These are phyloP conservation scores for Colletotrichum sp. DNA, from an alignment of 2,329 filamentous ascomycete genomes.

Conservation along the genomic window DNA sequence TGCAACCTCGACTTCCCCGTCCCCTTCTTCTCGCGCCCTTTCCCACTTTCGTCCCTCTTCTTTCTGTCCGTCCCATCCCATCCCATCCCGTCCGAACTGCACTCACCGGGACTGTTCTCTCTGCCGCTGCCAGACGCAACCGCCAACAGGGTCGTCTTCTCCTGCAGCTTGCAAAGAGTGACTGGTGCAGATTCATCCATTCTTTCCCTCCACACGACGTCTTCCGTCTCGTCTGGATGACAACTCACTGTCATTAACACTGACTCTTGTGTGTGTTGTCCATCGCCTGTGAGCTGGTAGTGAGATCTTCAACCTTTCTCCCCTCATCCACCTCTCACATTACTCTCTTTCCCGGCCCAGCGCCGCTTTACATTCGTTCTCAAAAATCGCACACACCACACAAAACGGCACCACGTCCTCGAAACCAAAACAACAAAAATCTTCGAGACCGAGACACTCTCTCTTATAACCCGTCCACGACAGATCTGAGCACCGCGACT, in stretches of 20 bases:
- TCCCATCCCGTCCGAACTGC: conserved; percentile 15
- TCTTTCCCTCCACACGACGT: conserved; percentile 14
- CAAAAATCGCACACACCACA: not conserved
- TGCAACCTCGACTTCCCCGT: conserved; percentile 8
- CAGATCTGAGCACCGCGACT: not conserved
- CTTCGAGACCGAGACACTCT: not conserved
- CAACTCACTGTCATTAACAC: not conserved
- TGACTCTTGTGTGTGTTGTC: not conserved
- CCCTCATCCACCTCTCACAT: conserved; percentile 17
- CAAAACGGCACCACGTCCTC: not conserved
- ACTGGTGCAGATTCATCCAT: conserved; percentile 23
- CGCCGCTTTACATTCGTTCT: conserved; percentile 21
- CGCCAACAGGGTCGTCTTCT: not conserved
- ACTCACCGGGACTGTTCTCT: conserved; percentile 10
- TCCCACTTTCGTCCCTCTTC: conserved; percentile 12
- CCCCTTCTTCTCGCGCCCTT: conserved; percentile 12
- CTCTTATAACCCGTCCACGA: not conserved
- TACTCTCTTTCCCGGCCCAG: conserved; percentile 21
- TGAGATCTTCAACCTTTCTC: conserved; percentile 6
- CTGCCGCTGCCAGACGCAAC: not conserved
- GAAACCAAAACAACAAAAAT: not conserved
- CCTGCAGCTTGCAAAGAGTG: conserved; percentile 3
- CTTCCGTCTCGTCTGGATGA: conserved; percentile 1
- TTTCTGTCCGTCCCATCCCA: not conserved
- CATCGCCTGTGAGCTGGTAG: conserved; percentile 16